Evolutionary conservation across 352 stramenopile species (phyloP), one percentile per base, ranked within the genome.

Genomic region (Phytopythium aichiense): DNA sequence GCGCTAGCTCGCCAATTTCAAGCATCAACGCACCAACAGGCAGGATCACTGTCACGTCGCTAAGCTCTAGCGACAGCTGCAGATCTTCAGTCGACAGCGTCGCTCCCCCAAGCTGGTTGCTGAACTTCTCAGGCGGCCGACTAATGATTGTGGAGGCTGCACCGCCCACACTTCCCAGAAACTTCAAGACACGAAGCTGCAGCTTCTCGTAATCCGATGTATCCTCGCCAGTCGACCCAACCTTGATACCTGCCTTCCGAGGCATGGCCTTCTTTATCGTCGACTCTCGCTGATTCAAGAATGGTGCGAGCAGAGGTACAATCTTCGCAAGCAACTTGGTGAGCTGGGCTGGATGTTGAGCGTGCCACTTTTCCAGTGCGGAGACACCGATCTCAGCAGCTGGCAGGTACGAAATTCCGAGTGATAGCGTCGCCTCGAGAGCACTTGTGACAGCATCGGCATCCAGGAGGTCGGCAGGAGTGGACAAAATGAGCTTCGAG

Each of bases 321-420:
- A 88, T 40, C 30, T 73, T 60, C n/a, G 60, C 60, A 2, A 87
- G 72, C 5, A 80, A 56, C 11, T 42, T 43, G 30, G 77, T 61
- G 1, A 94, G 37, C 40, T 69, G 58, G 1, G 37, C 46, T 40
- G 63, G 61, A 8, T 71, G 65, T 4, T 69, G 7, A 30, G 20
- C 53, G 57, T 85, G 78, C 81, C 84, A 91, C 37, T 59, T 68
- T 51, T 94, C 81, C 20, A 94, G 69, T 55, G 69, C 63, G 30
- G 60, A 68, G 4, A 93, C 57, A 28, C 73, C 79, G 16, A 89
- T 75, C 11, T 79, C 78, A 3, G 84, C 84, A 11, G 81, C 80
- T 45, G 77, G 77, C 11, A 88, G 60, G 53, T 88, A 90, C 1
- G 77, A 89, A 60, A 69, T 73, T 5, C 86, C 86, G 56, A 95